Base-by-base conservation (phyloP, 176 grass and related monocot species). In the Oropetium thomaeum region DNA sequence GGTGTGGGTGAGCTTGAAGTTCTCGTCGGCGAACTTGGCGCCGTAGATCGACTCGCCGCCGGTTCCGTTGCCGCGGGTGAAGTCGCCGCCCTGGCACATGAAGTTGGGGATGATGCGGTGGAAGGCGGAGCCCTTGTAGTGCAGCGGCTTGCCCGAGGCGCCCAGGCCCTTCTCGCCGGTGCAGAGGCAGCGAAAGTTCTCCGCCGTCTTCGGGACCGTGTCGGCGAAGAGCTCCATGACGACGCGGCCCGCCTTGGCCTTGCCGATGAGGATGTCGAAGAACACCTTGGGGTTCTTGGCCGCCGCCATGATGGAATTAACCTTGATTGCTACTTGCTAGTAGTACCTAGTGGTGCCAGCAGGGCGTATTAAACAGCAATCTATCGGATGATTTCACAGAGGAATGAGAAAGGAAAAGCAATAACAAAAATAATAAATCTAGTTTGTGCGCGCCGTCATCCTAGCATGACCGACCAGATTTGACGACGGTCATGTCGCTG, bases 71-170 rank as follows among this genome's bases (percentile, higher is more conserved):
- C 87, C 90, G 22, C 84, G 76, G 55, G 90, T 93, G 84, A 93
- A 93, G 69, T 93, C 90, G 41, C 90, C 90, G 17, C 90, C 90
- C 75, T 89, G 87, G 83, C 90, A 93, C 90, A 90, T 90, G 80
- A 89, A 93, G 34, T 20, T 60, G 4, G 90, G 87, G 25, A 93
- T 93, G 70, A 93, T 85, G 32, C 91, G 83, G 77, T 90, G 91
- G 75, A 93, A 93, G 27, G 20, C 25, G 2, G 88, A 95, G 5
- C 92, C 88, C 74, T 96, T 96, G 76, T 84, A 96, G 62, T 95
- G 92, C 39, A 90, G 81, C 48, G 62, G 53, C 76, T 87, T 95
- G 22, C 88, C 88, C 0, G 57, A 87, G 10, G 23, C 4, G 70
- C 88, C 85, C 4, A 87, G 65, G 10, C 85, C 88, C 65, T 84